A percentile compares a stretch with the other conserved stretches of the same genome.
These are phyloP conservation scores for Rubia tinctorum DNA, from an alignment of 305 asterid species.

Conservation along the genomic window DNA sequence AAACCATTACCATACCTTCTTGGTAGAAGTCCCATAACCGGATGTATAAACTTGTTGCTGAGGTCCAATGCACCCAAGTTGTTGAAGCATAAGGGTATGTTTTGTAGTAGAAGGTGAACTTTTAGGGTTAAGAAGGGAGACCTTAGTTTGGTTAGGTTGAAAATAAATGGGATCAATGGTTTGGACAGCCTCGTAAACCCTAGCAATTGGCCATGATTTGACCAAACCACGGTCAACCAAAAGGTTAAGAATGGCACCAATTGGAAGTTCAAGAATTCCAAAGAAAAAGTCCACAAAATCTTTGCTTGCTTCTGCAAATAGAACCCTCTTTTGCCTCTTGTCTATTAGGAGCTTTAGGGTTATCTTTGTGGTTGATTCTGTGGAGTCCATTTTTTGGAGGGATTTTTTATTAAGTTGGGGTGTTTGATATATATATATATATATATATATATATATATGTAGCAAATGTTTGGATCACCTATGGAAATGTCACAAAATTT, in stretches of 20 bases:
- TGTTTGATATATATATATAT: too few relatives aligned
- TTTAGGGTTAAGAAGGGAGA: neutral
- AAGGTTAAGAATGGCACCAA: constrained; percentile 6
- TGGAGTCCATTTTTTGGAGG: neutral
- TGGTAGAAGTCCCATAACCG: neutral
- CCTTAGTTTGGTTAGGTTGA: constrained; percentile 2
- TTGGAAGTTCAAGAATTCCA: constrained; percentile 9
- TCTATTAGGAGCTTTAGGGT: constrained; percentile 10
- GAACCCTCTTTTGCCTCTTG: constrained; percentile 1
- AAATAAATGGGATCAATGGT: constrained; percentile 1
- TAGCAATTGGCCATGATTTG: constrained; percentile 6
- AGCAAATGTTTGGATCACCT: neutral
- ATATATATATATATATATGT: too few relatives aligned
- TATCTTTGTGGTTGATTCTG: constrained; percentile 2
- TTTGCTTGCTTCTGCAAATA: constrained; percentile 12
- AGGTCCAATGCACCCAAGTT: constrained; percentile 5
- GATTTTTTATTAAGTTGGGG: neutral
- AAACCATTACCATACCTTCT: neutral
- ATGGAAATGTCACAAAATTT: neutral
- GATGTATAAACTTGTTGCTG: neutral
- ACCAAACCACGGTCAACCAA: neutral
- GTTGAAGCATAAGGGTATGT: neutral
- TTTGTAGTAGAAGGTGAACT: neutral
- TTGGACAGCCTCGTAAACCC: constrained; percentile 1
- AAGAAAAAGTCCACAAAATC: constrained; percentile 12